Evolutionary conservation across 1,284 basidiomycete genomes (phyloP).

Genomic region (Neonothopanus nambi): DNA sequence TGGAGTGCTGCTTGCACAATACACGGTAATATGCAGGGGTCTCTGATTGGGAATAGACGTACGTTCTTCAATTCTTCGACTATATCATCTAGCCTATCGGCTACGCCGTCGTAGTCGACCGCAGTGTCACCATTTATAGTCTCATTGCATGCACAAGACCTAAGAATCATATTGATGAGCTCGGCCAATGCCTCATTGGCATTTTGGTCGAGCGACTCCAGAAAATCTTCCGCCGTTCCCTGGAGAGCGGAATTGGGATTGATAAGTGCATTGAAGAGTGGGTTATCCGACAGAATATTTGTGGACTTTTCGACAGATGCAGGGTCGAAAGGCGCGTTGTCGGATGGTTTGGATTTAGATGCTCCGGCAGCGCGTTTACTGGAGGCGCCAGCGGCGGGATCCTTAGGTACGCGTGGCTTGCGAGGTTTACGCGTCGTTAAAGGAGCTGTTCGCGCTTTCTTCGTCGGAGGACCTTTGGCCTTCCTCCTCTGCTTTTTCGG

Average conservation of each 20-base stretch:
- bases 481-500: slow-evolving; percentile 44
- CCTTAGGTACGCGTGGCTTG: slow-evolving; percentile 42
- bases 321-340: slow-evolving; percentile 54
- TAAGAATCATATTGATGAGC: slow-evolving; percentile 77
- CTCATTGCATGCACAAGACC: slow-evolving; percentile 86
- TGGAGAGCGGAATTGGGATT: slow-evolving; percentile 80
- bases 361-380: slow-evolving; percentile 37
- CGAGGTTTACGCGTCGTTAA: slow-evolving; percentile 43
- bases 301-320: slow-evolving; percentile 65
- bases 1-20: too few relatives aligned
- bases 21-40: neutral
- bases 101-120: slow-evolving; percentile 82
- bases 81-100: slow-evolving; percentile 82
- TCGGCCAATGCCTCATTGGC: slow-evolving; percentile 71
- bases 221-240: slow-evolving; percentile 78
- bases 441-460: slow-evolving; percentile 19
- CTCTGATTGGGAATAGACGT: too few relatives aligned
- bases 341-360: slow-evolving; percentile 2
- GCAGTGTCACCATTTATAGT: slow-evolving; percentile 77
- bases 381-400: slow-evolving; percentile 20
- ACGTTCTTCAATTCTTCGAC: slow-evolving; percentile 85
- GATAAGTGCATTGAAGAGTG: slow-evolving; percentile 80
- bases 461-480: slow-evolving; percentile 37
- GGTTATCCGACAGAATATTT: slow-evolving; percentile 76
- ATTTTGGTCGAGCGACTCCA: slow-evolving; percentile 67